These are phyloP conservation scores for Mycena epipterygia DNA, from an alignment of 768 basidiomycete genomes.

Conservation along the genomic window DNA sequence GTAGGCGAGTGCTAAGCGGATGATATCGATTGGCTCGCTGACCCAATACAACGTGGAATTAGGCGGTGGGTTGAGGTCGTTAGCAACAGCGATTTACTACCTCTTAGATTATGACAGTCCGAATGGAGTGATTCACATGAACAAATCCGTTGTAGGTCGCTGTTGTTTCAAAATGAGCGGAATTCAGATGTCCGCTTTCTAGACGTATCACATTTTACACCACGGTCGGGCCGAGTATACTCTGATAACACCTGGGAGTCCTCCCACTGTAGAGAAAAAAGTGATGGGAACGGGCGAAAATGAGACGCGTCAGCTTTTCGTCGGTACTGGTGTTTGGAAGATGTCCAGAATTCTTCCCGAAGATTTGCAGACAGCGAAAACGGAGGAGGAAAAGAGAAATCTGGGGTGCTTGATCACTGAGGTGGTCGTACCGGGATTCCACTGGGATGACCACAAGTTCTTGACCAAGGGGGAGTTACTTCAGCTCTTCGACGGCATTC, in stretches of 20 bases:
- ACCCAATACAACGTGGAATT: no score
- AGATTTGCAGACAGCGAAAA: conserved; percentile 43
- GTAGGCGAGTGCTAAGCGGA: background rate
- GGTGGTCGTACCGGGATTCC: conserved; percentile 70
- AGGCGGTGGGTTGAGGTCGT: conserved; percentile 11
- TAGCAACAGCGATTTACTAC: conserved; percentile 47
- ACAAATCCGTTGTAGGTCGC: conserved; percentile 58
- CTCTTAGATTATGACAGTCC: conserved; percentile 58
- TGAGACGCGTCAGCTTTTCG: conserved; percentile 63
- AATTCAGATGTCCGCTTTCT: background rate
- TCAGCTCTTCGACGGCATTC: conserved; percentile 44
- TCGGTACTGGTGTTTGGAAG: conserved; percentile 69
- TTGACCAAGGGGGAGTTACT: conserved; percentile 52
- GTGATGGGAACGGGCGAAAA: conserved; percentile 59
- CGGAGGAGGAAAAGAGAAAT: conserved; percentile 48
- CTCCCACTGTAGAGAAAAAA: conserved; percentile 52
- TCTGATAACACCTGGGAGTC: conserved; percentile 50
- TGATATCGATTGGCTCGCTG: background rate
- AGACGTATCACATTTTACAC: conserved; percentile 68
- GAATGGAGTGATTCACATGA: conserved; percentile 59
- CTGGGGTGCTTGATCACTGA: conserved; percentile 70
- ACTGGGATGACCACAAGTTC: conserved; percentile 66
- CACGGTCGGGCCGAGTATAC: conserved; percentile 66
- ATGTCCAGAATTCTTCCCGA: conserved; percentile 65
- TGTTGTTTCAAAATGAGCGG: background rate